These are phyloP conservation scores for Globisporangium rhizosaccharum DNA, from an alignment of 352 stramenopile genomes.

Conservation along the genomic window DNA sequence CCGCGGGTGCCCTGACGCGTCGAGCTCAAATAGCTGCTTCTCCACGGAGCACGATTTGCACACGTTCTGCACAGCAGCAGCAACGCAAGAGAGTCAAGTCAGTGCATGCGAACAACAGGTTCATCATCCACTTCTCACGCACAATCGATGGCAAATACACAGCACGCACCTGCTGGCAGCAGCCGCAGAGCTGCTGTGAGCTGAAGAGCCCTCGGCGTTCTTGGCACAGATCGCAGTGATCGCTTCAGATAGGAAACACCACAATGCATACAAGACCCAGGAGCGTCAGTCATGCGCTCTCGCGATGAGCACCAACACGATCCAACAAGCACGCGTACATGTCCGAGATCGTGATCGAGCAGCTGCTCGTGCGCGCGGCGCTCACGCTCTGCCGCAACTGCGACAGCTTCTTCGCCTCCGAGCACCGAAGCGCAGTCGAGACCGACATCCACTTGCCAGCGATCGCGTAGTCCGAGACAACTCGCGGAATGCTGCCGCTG, in stretches of 20 bases:
- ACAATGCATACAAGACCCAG: background rate
- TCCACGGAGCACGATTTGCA: constrained; percentile 43
- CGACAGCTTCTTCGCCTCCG: constrained; percentile 20
- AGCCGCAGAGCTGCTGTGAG: background rate
- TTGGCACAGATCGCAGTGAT: background rate
- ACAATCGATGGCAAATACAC: background rate
- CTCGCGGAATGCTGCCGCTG: constrained; percentile 22
- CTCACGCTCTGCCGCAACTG: constrained; percentile 13
- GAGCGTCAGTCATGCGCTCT: background rate
- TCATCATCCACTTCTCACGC: background rate
- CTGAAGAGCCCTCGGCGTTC: background rate
- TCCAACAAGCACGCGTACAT: background rate
- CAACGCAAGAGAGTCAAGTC: background rate
- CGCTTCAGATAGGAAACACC: background rate
- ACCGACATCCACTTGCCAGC: constrained; percentile 31
- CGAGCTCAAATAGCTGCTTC: constrained; percentile 37
- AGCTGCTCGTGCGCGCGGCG: background rate
- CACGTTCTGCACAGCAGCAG: constrained; percentile 21
- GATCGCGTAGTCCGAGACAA: constrained; percentile 28
- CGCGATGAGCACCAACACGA: no score
- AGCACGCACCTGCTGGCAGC: constrained; percentile 18
- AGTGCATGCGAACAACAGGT: background rate
- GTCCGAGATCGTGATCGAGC: background rate
- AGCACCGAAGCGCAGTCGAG: background rate
- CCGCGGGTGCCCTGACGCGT: constrained; percentile 23